Evolutionary conservation across 306 rosid species (phyloP), one percentile per base, ranked within the genome.

Genomic region (Rosa multiflora): DNA sequence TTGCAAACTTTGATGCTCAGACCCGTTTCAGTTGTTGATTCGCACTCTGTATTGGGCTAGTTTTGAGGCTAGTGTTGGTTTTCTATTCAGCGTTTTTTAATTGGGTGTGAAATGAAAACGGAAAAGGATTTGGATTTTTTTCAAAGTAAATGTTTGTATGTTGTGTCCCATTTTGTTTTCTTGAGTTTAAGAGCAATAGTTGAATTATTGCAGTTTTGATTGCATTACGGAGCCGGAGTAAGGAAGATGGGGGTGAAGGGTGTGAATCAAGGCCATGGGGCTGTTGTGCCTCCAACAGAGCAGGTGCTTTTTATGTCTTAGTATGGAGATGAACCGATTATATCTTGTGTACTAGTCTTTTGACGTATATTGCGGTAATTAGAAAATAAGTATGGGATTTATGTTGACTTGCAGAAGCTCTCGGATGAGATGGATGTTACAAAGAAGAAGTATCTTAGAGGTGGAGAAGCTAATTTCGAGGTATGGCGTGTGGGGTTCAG

Each of bases 381-480:
- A 4, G 23, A 39, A 37, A 20, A 39, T 44, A 18, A 56, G 14
- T 42, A 42, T 32, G 12, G 17, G 5, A 14, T 59, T 14, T 70
- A n/a, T 75, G 37, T 76, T 56, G 4, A 42, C 49, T 39, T 67
- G 82, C 93, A 89, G 92, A 90, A 89, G 66, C 72, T 85, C 12
- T 15, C 82, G 49, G 83, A 88, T 77, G 99, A 92, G 78, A 64
- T 88, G 62, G 93, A 91, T 46, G 46, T 44, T 77, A 92, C 62
- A 72, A 73, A 80, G 18, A 83, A 90, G 81, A 95, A 95, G 90
- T 95, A 87, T 85, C 90, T 86, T 18, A 90, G 99, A 83, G 99
- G 99, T 47, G 89, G 82, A 72, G 88, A 82, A 75, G 84, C 88
- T 21, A 81, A 89, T 84, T 81, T 94, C 76, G 90, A 87, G 95